These are phyloP conservation scores for Pestalotiopsis sp. DNA, from an alignment of 2,329 filamentous ascomycete genomes.

Conservation along the genomic window DNA sequence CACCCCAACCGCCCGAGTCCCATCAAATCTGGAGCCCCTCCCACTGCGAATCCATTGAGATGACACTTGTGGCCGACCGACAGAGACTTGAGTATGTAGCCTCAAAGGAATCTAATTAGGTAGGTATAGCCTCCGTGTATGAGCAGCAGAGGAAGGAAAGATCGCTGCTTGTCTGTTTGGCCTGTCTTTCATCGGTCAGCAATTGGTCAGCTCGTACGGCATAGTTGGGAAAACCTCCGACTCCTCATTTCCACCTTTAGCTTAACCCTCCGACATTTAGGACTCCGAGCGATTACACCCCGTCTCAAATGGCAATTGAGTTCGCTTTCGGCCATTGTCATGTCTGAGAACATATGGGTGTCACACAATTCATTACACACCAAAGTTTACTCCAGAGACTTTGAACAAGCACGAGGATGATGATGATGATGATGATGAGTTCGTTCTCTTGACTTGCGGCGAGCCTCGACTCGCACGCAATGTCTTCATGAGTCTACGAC, in stretches of 20 bases:
- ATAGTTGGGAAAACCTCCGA: background rate
- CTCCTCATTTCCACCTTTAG: background rate
- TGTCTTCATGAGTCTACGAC: slow-evolving; percentile 10
- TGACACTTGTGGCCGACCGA: background rate
- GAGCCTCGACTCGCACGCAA: background rate
- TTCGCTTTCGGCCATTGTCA: background rate
- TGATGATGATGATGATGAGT: background rate
- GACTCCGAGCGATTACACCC: background rate
- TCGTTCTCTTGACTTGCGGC: slow-evolving; percentile 1
- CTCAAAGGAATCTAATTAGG: background rate
- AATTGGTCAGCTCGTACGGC: background rate
- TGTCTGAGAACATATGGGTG: background rate
- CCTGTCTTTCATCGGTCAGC: background rate
- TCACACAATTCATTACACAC: background rate
- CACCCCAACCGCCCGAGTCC: background rate
- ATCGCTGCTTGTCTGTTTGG: background rate
- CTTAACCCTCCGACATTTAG: background rate
- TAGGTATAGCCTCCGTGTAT: background rate
- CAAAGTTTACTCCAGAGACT: background rate
- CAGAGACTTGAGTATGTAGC: background rate
- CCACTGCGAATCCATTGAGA: background rate
- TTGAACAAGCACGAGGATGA: background rate
- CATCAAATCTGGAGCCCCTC: background rate
- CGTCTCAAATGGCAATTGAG: background rate
- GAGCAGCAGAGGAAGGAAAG: background rate